These are phyloP conservation scores for Tagetes erecta DNA, from an alignment of 129 eudicot genomes.

Conservation along the genomic window DNA sequence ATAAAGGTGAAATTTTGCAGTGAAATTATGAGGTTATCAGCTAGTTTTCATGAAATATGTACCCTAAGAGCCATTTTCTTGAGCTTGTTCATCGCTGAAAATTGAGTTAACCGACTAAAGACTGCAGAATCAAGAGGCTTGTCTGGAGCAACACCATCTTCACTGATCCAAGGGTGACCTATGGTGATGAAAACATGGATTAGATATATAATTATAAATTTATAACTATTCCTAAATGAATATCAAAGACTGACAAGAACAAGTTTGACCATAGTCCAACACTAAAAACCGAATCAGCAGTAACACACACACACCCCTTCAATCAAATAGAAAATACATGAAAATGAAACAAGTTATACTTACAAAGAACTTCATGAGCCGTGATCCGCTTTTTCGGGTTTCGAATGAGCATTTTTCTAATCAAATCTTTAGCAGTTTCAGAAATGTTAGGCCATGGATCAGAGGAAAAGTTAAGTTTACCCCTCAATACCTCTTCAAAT, in stretches of 20 bases:
- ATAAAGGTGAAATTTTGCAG: slow-evolving; percentile 18
- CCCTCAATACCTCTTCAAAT: slow-evolving; percentile 74
- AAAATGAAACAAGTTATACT: slow-evolving; percentile 34
- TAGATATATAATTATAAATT: not conserved
- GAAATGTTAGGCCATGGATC: slow-evolving; percentile 96
- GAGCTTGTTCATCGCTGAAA: slow-evolving; percentile 80
- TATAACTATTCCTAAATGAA: not conserved
- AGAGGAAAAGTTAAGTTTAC: slow-evolving; percentile 63
- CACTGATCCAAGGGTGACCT: slow-evolving; percentile 90
- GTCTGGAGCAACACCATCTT: slow-evolving; percentile 81
- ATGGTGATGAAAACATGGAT: not conserved
- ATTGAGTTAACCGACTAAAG: slow-evolving; percentile 66
- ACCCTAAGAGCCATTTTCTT: slow-evolving; percentile 95
- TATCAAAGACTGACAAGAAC: not conserved
- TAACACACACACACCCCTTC: not conserved
- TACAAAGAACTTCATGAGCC: slow-evolving; percentile 80
- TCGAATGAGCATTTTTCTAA: slow-evolving; percentile 69
- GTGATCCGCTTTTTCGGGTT: slow-evolving; percentile 70
- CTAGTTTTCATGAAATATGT: slow-evolving; percentile 19
- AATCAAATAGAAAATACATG: not conserved
- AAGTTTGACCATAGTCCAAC: not conserved
- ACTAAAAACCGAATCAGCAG: not conserved
- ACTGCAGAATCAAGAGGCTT: slow-evolving; percentile 89
- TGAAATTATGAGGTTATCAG: not conserved
- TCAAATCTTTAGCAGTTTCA: slow-evolving; percentile 77